A percentile compares a stretch with the other conserved stretches of the same genome.
Evolutionary conservation across 345 rosid species (phyloP).

Genomic region (Populus tremula): DNA sequence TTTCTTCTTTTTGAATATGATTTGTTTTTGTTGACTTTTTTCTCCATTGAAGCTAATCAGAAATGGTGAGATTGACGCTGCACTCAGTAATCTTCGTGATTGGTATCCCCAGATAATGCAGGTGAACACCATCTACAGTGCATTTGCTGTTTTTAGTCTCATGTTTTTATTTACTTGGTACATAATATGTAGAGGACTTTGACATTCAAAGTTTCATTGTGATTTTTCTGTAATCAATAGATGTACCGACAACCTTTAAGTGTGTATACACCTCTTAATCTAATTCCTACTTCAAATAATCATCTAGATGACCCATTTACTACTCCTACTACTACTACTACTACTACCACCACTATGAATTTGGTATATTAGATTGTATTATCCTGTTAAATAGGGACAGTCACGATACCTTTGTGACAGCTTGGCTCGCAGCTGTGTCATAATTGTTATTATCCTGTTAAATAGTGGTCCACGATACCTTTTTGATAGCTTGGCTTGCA

Average conservation of each 20-base stretch:
- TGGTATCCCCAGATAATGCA: conserved; percentile 84
- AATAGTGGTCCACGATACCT: no score
- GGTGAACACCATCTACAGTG: conserved; percentile 35
- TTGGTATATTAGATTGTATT: no score
- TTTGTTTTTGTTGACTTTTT: conserved; percentile 20
- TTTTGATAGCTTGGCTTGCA: no score
- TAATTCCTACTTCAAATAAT: no score
- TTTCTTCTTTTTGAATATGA: not conserved
- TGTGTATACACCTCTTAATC: no score
- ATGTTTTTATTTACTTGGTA: not conserved
- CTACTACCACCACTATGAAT: no score
- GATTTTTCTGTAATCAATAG: not conserved
- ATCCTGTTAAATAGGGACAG: no score
- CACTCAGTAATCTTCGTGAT: conserved; percentile 55
- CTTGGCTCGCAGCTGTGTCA: no score
- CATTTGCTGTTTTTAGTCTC: not conserved
- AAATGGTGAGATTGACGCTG: conserved; percentile 77
- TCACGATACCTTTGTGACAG: no score
- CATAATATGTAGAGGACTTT: not conserved
- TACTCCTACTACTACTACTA: no score
- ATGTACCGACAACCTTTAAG: not conserved
- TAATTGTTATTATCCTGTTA: no score
- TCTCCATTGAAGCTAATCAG: conserved; percentile 61
- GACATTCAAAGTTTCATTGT: not conserved
- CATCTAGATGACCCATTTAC: no score